Conservation (phyloP, 1,284 basidiomycete genomes). For the Coniferiporia weirii region DNA sequence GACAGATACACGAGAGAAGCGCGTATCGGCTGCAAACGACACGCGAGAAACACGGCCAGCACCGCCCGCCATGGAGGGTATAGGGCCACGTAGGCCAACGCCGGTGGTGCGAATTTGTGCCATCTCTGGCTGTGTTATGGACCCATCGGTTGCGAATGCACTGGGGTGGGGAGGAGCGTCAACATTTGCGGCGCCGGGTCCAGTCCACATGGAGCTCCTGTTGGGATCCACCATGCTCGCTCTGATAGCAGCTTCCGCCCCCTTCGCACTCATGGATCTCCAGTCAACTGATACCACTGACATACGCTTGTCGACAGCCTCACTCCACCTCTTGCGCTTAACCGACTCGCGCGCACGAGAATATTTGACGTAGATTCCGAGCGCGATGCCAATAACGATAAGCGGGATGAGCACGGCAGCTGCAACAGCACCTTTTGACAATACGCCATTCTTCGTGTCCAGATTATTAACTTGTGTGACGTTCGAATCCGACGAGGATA, state of each 20-base stretch:
- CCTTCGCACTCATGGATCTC: constrained; percentile 67
- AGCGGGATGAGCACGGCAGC: constrained; percentile 76
- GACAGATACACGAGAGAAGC: constrained; percentile 32
- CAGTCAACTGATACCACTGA: constrained; percentile 72
- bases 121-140: constrained; percentile 35
- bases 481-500: constrained; percentile 30
- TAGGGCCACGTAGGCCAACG: constrained; percentile 33
- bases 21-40: constrained; percentile 67
- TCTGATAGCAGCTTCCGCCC: constrained; percentile 68
- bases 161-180: constrained; percentile 41
- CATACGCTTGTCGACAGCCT: constrained; percentile 77
- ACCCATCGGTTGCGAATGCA: constrained; percentile 42
- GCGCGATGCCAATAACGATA: constrained; percentile 42
- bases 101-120: constrained; percentile 44
- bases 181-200: constrained; percentile 37
- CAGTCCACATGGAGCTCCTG: constrained; percentile 50
- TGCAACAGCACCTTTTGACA: constrained; percentile 64
- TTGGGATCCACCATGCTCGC: constrained; percentile 50
- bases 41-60: constrained; percentile 52
- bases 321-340: constrained; percentile 65
- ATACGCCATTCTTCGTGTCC: constrained; percentile 26
- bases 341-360: constrained; percentile 52
- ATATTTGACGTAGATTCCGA: constrained; percentile 51
- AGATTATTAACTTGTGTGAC: constrained; percentile 35
- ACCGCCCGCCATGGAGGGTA: constrained; percentile 38